Percentiles rank a stretch among this genome's conserved stretches.
These are phyloP conservation scores for Mrakia frigida DNA, from an alignment of 768 basidiomycete genomes.

Conservation along the genomic window DNA sequence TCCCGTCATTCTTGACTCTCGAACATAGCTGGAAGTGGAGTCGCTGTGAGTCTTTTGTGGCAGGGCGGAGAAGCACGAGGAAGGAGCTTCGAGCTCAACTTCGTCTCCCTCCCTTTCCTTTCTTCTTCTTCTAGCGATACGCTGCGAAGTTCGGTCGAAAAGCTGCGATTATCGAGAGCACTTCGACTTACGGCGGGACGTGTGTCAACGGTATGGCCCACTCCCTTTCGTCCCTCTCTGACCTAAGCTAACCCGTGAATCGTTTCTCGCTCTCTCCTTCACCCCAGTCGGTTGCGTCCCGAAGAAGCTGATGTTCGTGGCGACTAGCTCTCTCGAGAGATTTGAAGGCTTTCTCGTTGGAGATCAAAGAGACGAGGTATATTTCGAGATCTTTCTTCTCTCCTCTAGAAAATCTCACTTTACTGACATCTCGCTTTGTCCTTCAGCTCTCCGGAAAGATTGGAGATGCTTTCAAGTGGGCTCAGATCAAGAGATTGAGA, in stretches of 20 bases:
- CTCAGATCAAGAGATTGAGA: background rate
- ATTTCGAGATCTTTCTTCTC: too few relatives aligned
- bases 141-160: conserved; percentile 8
- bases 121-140: background rate
- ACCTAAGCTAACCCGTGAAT: too few relatives aligned
- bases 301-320: conserved; percentile 21
- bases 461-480: conserved; percentile 7
- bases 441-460: too few relatives aligned
- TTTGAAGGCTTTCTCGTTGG: conserved; percentile 6
- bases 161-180: background rate
- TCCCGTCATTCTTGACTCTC: too few relatives aligned
- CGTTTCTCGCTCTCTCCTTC: background rate
- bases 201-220: conserved; percentile 15
- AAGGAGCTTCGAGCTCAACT: background rate
- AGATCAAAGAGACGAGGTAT: background rate
- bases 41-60: background rate
- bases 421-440: too few relatives aligned
- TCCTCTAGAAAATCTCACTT: too few relatives aligned
- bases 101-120: too few relatives aligned
- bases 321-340: background rate
- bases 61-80: background rate
- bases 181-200: background rate
- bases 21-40: background rate
- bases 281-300: conserved; percentile 15
- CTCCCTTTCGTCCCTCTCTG: too few relatives aligned